Evolutionary conservation across 73 alveolate species (phyloP), one percentile per base, ranked within the genome.

Genomic region (Paramecium primaurelia): DNA sequence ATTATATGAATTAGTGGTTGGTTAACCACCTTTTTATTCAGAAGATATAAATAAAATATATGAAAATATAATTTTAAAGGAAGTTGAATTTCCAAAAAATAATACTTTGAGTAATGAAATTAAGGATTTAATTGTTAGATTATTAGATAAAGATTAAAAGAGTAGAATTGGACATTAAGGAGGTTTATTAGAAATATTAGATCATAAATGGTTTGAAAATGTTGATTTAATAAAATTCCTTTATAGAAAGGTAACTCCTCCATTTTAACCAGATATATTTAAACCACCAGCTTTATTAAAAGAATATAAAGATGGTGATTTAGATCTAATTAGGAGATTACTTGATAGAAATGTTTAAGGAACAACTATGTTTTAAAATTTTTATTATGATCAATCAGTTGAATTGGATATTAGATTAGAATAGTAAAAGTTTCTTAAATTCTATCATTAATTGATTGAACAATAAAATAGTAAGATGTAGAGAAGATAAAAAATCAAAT

Each of bases 131-230:
- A 92, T 97, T 25, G 37, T 64, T 12, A 88, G 94, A 47, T 92
- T 97, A 60, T 95, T 97, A 58, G 59, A 93, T 85, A 95, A 95
- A 87, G 95, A 97, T 87, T 96, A 97, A 9, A 71, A 59, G 16
- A 94, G 91, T 71, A 92, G 99, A 75, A 88, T 97, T 9, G 98
- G 99, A 2, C 93, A 90, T 77, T 28, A 32, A 20, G 96, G 96
- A 47, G 96, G 93, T 75, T 36, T 49, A 34, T 88, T 93, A 22
- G 98, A 96, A 84, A 93, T 97, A 47, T 86, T 92, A 87, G 89
- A 92, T 45, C 99, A 97, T 92, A 94, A 94, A 75, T 96, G 96
- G 97, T 96, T 97, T 92, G 85, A 86, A 60, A 96, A 92, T 58
- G 88, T 95, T 37, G 95, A 95, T 89, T 92, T 80, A 14, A 42